These are phyloP conservation scores for Huntiella bhutanensis DNA, from an alignment of 2,329 filamentous ascomycete species.

Conservation along the genomic window DNA sequence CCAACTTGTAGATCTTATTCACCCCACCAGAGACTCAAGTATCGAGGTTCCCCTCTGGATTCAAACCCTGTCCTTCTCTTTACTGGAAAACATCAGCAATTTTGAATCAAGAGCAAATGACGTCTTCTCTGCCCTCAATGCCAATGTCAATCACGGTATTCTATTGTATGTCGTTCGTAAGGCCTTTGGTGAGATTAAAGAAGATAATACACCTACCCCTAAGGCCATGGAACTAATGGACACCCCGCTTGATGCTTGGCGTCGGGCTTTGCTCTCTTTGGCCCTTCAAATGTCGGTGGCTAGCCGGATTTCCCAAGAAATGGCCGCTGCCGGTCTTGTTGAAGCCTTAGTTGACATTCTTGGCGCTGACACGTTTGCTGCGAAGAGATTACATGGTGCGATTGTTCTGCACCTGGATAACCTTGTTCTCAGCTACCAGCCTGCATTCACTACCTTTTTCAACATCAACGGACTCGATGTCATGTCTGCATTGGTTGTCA, in stretches of 20 bases:
- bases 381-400: slow-evolving; percentile 66
- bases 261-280: slow-evolving; percentile 73
- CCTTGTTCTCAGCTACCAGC: slow-evolving; percentile 67
- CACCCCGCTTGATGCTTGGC: slow-evolving; percentile 60
- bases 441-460: slow-evolving; percentile 69
- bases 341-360: slow-evolving; percentile 81
- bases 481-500: slow-evolving; percentile 72
- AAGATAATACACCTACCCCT: slow-evolving; percentile 21
- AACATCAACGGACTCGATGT: slow-evolving; percentile 68
- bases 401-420: slow-evolving; percentile 77
- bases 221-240: slow-evolving; percentile 8
- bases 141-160: slow-evolving; percentile 90
- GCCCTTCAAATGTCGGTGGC: slow-evolving; percentile 51
- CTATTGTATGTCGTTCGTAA: slow-evolving; percentile 85
- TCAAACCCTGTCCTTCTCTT: slow-evolving; percentile 63
- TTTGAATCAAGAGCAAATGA: slow-evolving; percentile 61
- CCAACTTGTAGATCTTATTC: slow-evolving; percentile 80
- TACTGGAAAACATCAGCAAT: slow-evolving; percentile 70
- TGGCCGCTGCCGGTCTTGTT: slow-evolving; percentile 77
- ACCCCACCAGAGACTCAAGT: slow-evolving; percentile 52
- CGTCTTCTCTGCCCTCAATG: slow-evolving; percentile 75
- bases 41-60: slow-evolving; percentile 51
- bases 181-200: slow-evolving; percentile 63
- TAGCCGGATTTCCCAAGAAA: slow-evolving; percentile 40
- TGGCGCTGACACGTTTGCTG: slow-evolving; percentile 60